Conservation (phyloP, 148 eudicot species). For the Silene uniflora region DNA sequence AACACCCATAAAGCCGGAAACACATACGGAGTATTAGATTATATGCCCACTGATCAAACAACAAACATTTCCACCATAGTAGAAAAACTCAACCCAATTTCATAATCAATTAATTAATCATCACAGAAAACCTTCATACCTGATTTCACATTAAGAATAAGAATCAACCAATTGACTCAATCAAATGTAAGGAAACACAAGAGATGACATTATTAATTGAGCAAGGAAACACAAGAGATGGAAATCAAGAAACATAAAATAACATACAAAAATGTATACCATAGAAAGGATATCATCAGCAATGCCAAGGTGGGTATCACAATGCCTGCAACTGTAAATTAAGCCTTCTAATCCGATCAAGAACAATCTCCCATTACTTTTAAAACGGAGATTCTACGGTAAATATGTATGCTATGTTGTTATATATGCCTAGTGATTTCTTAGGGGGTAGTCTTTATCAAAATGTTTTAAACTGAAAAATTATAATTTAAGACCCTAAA, state of each 20-base stretch:
- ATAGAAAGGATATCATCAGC: slow-evolving; percentile 52
- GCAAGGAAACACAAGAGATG: background rate
- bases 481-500: too few relatives aligned
- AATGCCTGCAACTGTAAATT: slow-evolving; percentile 59
- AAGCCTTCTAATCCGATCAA: slow-evolving; percentile 53
- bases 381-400: too few relatives aligned
- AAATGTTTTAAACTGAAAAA: too few relatives aligned
- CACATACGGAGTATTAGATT: background rate
- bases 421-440: too few relatives aligned
- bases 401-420: too few relatives aligned
- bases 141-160: background rate
- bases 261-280: slow-evolving; percentile 26
- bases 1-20: too few relatives aligned
- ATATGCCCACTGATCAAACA: background rate
- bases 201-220: background rate
- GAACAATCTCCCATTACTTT: slow-evolving; percentile 66
- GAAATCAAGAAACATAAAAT: background rate
- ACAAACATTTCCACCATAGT: background rate
- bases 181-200: background rate
- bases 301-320: slow-evolving; percentile 55
- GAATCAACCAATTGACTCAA: background rate
- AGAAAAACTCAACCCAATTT: background rate
- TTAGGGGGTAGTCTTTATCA: too few relatives aligned
- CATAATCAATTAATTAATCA: too few relatives aligned
- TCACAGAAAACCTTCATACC: background rate